Evolutionary conservation across 2,329 filamentous ascomycete species (phyloP).

Genomic region (Ceratocystis alfenasii): DNA sequence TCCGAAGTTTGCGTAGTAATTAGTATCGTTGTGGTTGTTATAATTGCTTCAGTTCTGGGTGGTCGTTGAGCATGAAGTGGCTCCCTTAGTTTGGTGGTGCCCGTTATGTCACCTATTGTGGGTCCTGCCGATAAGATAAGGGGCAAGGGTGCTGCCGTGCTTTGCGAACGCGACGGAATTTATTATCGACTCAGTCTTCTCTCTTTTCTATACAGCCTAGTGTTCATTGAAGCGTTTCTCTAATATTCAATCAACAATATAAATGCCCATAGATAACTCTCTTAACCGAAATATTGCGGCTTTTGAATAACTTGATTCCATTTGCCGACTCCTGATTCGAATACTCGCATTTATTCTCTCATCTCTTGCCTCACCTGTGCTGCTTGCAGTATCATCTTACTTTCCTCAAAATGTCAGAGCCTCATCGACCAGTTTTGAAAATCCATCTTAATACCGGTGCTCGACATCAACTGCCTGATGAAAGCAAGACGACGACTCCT

Average conservation of each 20-base stretch:
- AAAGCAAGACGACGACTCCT: constrained; percentile 23
- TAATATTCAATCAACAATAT: not conserved
- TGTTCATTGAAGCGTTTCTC: not conserved
- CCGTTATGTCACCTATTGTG: constrained; percentile 11
- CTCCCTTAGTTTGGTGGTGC: not conserved
- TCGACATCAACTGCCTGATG: constrained; percentile 21
- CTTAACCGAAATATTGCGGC: not conserved
- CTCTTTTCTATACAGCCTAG: not conserved
- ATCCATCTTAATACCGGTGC: constrained; percentile 23
- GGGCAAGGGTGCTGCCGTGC: constrained; percentile 1
- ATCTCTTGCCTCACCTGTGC: not conserved
- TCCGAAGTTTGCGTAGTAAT: constrained; percentile 13
- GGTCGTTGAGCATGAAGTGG: too few species aligned
- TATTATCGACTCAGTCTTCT: not conserved
- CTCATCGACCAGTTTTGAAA: constrained; percentile 26
- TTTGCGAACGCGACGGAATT: constrained; percentile 17
- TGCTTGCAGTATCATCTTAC: not conserved
- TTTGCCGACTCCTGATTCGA: not conserved
- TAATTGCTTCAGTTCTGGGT: not conserved
- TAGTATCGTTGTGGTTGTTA: not conserved
- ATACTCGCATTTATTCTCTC: not conserved
- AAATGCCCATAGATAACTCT: not conserved
- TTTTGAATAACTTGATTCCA: not conserved
- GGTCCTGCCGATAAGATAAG: constrained; percentile 20
- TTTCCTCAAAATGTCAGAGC: constrained; percentile 17